These are phyloP conservation scores for Xylaria sp. DNA, from an alignment of 2,329 filamentous ascomycete genomes.

Conservation along the genomic window DNA sequence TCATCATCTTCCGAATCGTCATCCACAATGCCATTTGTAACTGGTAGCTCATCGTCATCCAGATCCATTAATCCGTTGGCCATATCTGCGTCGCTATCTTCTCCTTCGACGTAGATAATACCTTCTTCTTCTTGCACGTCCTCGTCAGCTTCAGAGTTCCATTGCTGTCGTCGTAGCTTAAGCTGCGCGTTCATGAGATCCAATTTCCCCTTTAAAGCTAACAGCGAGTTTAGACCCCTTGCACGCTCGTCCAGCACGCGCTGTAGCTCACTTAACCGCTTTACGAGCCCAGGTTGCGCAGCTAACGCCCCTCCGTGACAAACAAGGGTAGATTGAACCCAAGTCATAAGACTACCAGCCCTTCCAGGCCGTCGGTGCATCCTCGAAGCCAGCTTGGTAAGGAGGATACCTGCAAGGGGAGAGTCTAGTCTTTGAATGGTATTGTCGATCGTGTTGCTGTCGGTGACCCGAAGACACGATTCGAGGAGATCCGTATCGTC, in stretches of 20 bases:
- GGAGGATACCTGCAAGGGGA: slow-evolving; percentile 75
- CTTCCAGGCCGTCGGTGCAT: slow-evolving; percentile 87
- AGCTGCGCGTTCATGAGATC: slow-evolving; percentile 94
- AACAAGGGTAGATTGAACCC: slow-evolving; percentile 94
- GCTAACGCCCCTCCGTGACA: slow-evolving; percentile 91
- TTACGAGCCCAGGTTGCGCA: slow-evolving; percentile 81
- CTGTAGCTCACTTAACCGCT: slow-evolving; percentile 78
- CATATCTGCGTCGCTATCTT: slow-evolving; percentile 63
- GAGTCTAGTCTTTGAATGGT: slow-evolving; percentile 93
- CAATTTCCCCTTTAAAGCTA: slow-evolving; percentile 91
- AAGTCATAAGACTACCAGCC: slow-evolving; percentile 87
- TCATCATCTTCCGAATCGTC: slow-evolving; percentile 67
- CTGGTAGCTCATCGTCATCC: slow-evolving; percentile 63
- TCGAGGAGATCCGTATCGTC: slow-evolving; percentile 91
- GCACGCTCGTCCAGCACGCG: slow-evolving; percentile 88
- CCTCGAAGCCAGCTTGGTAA: slow-evolving; percentile 84
- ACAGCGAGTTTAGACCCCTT: slow-evolving; percentile 77
- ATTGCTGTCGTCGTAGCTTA: slow-evolving; percentile 75
- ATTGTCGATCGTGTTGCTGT: slow-evolving; percentile 77
- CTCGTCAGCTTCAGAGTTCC: slow-evolving; percentile 57
- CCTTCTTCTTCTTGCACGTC: slow-evolving; percentile 67
- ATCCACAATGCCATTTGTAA: slow-evolving; percentile 58
- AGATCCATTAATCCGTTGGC: slow-evolving; percentile 55
- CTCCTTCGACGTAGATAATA: slow-evolving; percentile 86
- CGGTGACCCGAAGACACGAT: slow-evolving; percentile 83